These are phyloP conservation scores for Exophiala calicioides DNA, from an alignment of 2,329 filamentous ascomycete species.

Conservation along the genomic window DNA sequence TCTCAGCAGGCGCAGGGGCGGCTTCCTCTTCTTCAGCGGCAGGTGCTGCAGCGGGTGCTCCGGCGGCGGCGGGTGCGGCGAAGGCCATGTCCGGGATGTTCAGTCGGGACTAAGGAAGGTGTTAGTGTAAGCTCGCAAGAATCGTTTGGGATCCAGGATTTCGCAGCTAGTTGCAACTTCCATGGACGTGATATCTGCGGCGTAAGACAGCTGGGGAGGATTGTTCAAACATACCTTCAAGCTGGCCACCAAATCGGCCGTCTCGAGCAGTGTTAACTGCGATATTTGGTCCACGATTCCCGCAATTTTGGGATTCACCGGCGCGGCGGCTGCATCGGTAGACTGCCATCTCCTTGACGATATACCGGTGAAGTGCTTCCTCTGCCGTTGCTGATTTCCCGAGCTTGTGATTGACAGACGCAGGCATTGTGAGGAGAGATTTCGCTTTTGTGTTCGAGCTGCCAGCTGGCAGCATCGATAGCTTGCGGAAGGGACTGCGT, in stretches of 20 bases:
- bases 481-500: slow-evolving; percentile 15
- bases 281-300: slow-evolving; percentile 98
- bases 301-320: slow-evolving; percentile 84
- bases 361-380: slow-evolving; percentile 30
- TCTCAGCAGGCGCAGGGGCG: slow-evolving; percentile 82
- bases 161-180: neutral
- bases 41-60: slow-evolving; percentile 61
- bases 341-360: slow-evolving; percentile 83
- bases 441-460: slow-evolving; percentile 32
- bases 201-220: neutral
- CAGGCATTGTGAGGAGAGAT: slow-evolving; percentile 36
- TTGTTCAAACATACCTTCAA: slow-evolving; percentile 72
- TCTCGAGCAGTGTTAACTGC: slow-evolving; percentile 95
- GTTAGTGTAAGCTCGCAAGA: neutral
- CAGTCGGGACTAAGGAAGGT: slow-evolving; percentile 68
- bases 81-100: slow-evolving; percentile 98
- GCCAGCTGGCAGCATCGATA: slow-evolving; percentile 25
- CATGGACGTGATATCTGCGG: no score
- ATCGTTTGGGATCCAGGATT: neutral
- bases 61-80: slow-evolving; percentile 70
- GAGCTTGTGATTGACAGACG: slow-evolving; percentile 44
- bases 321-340: slow-evolving; percentile 66
- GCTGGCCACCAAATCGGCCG: slow-evolving; percentile 88
- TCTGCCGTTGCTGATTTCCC: slow-evolving; percentile 40
- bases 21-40: slow-evolving; percentile 77